phyloP scores from a whole-genome alignment of 352 stramenopile genomes.

The Phytophthora meadii region DNA sequence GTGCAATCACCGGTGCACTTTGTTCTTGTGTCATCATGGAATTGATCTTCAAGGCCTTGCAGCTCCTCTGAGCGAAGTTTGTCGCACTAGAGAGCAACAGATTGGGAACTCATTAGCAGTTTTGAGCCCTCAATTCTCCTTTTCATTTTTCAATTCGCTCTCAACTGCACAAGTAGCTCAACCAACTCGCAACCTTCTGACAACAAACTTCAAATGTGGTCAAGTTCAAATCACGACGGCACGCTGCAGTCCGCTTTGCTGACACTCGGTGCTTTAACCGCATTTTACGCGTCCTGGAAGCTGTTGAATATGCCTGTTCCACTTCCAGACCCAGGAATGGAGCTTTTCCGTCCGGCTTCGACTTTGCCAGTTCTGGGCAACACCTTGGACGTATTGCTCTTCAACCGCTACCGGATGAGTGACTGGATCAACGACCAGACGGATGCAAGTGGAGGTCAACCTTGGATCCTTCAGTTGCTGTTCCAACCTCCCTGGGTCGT shows the following conservation, averaged over 20 bases:
- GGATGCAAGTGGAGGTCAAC: slow-evolving; percentile 29
- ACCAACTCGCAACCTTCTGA: slow-evolving; percentile 1
- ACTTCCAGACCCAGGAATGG: slow-evolving; percentile 30
- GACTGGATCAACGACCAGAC: slow-evolving; percentile 68
- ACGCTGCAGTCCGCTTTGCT: slow-evolving; percentile 27
- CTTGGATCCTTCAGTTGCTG: slow-evolving; percentile 52
- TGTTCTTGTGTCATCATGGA: slow-evolving; percentile 16
- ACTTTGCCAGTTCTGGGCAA: slow-evolving; percentile 46
- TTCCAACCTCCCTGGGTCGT: slow-evolving; percentile 44
- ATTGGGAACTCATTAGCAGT: no score
- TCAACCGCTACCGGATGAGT: slow-evolving; percentile 46
- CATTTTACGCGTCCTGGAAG: slow-evolving; percentile 32
- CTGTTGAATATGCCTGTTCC: slow-evolving; percentile 27
- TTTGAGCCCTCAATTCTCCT: neutral
- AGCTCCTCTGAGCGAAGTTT: neutral
- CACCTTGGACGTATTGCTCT: slow-evolving; percentile 37
- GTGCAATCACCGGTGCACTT: slow-evolving; percentile 27
- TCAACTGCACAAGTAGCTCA: slow-evolving; percentile 12
- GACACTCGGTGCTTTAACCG: slow-evolving; percentile 24
- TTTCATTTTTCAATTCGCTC: slow-evolving; percentile 29
- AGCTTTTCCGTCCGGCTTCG: slow-evolving; percentile 38
- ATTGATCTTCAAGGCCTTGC: slow-evolving; percentile 4
- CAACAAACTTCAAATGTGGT: slow-evolving; percentile 27
- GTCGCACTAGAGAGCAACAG: neutral
- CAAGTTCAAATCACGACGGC: slow-evolving; percentile 30